Conservation (phyloP, 2,329 filamentous ascomycete genomes). For the Fusarium buxicola region DNA sequence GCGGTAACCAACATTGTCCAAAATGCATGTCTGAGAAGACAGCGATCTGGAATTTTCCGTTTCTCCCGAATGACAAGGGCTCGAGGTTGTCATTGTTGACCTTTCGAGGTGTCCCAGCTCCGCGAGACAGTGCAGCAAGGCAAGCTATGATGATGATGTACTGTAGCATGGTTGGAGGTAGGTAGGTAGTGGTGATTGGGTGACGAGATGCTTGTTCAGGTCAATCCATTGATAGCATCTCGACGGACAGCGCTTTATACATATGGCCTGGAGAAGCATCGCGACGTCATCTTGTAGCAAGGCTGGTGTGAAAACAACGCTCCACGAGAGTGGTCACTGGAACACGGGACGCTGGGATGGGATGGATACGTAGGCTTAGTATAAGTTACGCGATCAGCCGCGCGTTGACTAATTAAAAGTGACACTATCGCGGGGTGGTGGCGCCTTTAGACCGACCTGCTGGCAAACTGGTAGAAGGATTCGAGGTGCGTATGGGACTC, state of each 20-base stretch:
- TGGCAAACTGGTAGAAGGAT: not conserved
- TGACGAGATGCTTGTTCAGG: not conserved
- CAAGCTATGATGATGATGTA: slow-evolving; percentile 8
- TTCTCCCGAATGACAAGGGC: slow-evolving; percentile 29
- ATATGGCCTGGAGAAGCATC: slow-evolving; percentile 10
- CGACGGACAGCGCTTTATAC: slow-evolving; percentile 19
- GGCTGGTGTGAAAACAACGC: not conserved
- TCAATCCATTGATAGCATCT: not conserved
- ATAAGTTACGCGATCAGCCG: slow-evolving; percentile 8
- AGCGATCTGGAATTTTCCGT: slow-evolving; percentile 41
- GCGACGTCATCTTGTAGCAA: slow-evolving; percentile 20
- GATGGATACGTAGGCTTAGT: slow-evolving; percentile 5
- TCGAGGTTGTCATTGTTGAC: slow-evolving; percentile 30
- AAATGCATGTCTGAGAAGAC: slow-evolving; percentile 43
- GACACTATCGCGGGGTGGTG: not conserved
- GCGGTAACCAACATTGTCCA: slow-evolving; percentile 33
- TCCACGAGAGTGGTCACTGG: slow-evolving; percentile 16
- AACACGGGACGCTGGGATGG: slow-evolving; percentile 7
- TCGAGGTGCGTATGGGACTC: too few relatives aligned
- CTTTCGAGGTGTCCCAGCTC: slow-evolving; percentile 4
- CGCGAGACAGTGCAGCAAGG: slow-evolving; percentile 10
- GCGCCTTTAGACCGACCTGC: not conserved
- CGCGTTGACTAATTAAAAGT: not conserved
- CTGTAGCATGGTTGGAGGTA: not conserved
- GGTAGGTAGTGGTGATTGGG: not conserved